Evolutionary conservation across 2,329 filamentous ascomycete genomes (phyloP).

Genomic region (Penicillium vulpinum): DNA sequence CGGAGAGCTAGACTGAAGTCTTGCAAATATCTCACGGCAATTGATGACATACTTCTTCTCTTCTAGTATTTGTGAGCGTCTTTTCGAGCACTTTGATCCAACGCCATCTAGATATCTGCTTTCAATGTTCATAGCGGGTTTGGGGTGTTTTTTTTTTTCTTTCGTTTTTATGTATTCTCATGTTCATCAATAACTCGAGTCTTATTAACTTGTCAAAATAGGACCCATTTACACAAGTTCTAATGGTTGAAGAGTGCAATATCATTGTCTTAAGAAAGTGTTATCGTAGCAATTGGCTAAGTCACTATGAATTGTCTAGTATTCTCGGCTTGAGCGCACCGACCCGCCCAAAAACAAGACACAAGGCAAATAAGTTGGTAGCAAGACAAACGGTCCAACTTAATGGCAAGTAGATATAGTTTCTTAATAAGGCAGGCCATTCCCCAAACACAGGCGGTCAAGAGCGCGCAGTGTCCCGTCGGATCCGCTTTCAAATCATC

Average conservation of each 20-base stretch:
- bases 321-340: not conserved
- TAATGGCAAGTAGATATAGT: not conserved
- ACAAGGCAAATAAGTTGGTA: not conserved
- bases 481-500: not conserved
- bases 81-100: not conserved
- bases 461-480: not conserved
- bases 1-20: conserved; percentile 3
- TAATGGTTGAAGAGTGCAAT: not conserved
- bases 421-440: not conserved
- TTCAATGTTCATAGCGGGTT: not conserved
- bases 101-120: not conserved
- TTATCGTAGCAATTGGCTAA: conserved; percentile 6
- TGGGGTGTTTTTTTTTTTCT: no score
- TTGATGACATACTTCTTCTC: not conserved
- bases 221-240: not conserved
- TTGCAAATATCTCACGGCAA: not conserved
- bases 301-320: not conserved
- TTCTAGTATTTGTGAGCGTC: not conserved
- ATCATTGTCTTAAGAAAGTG: conserved; percentile 1
- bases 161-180: not conserved
- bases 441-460: not conserved
- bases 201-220: not conserved
- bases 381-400: not conserved
- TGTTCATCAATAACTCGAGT: not conserved
- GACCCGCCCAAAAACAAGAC: not conserved